Base-by-base conservation (phyloP, 805 yeast genomes). In the Sugiyamaella qingdaonensis region DNA sequence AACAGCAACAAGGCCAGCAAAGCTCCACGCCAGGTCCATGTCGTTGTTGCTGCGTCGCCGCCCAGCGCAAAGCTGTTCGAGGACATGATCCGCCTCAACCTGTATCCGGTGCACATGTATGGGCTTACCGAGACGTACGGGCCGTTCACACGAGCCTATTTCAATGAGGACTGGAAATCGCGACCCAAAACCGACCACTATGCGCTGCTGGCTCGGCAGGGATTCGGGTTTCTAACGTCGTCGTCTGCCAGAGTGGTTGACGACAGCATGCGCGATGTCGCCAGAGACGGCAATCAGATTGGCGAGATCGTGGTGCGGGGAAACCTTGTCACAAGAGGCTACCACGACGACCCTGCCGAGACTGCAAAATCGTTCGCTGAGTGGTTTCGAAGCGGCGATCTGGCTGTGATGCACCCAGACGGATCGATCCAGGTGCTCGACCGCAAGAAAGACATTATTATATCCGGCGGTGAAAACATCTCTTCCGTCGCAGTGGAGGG, bases 71-170 rank as follows among this genome's bases (percentile, higher is more conserved):
- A 65, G 10, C 59, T 68, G 27, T 68, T 68, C 55, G 58, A 65
- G 55, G 63, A 62, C 24, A 68, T 68, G 72, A 53, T 65, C 21
- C 52, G 56, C 13, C 57, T 56, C 49, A 68, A 68, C 52, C 59
- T 68, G 21, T 45, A 53, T 45, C 72, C 72, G 8, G 68, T 68
- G 24, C 72, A 68, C 53, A 60, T 61, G 55, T 68, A 68, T 51
- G 72, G 72, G 10, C 58, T 68, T 37, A 68, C 72, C 8, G 72
- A 68, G 57, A 68, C 72, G 1, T 68, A 67, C 45, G 72, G 72
- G 5, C 72, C 72, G 11, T 63, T 64, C 49, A 62, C 70, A 24
- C 55, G 67, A 31, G 52, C 64, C 32, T 68, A 68, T 50, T 61
- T 63, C 49, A 56, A 59, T 18, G 61, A 65, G 42, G 66, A 65